These are phyloP conservation scores for Bolboschoenoplectus hybrid DNA, from an alignment of 202 grass and related monocot genomes.

Conservation along the genomic window DNA sequence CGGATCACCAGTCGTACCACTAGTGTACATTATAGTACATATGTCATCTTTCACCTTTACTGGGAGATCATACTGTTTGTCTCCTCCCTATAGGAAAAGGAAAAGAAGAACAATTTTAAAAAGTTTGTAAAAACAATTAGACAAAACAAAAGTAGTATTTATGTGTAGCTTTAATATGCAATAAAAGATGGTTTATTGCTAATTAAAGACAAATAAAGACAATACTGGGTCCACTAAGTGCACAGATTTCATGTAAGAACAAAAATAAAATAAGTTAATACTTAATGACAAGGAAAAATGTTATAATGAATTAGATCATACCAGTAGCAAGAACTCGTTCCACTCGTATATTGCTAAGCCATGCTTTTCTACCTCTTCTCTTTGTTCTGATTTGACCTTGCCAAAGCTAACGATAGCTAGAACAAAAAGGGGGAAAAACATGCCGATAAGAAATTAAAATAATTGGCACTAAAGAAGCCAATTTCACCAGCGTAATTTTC, in stretches of 20 bases:
- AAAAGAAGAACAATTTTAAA: not conserved
- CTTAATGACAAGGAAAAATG: constrained; percentile 16
- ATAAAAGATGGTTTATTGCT: not conserved
- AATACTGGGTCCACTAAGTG: not conserved
- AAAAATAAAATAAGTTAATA: not conserved
- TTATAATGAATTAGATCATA: constrained; percentile 44
- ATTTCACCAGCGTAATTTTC: not conserved
- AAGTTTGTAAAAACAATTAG: not conserved
- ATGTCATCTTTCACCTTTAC: constrained; percentile 74
- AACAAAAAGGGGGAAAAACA: constrained; percentile 41
- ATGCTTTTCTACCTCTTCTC: constrained; percentile 68
- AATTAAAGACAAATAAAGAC: constrained; percentile 6
- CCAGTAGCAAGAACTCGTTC: constrained; percentile 77
- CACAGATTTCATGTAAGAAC: not conserved
- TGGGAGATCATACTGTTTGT: constrained; percentile 83
- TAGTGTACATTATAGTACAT: constrained; percentile 98
- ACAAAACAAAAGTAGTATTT: constrained; percentile 19
- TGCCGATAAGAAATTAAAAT: constrained; percentile 32
- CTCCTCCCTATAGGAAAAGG: constrained; percentile 54
- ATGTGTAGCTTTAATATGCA: not conserved
- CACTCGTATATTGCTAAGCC: constrained; percentile 81
- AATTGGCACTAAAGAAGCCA: not conserved
- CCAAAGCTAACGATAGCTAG: constrained; percentile 92
- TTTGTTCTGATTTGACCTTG: constrained; percentile 69
- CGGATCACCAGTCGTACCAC: constrained; percentile 95